These are phyloP conservation scores for Boletus chippewaensis DNA, from an alignment of 1,284 basidiomycete genomes.

Conservation along the genomic window DNA sequence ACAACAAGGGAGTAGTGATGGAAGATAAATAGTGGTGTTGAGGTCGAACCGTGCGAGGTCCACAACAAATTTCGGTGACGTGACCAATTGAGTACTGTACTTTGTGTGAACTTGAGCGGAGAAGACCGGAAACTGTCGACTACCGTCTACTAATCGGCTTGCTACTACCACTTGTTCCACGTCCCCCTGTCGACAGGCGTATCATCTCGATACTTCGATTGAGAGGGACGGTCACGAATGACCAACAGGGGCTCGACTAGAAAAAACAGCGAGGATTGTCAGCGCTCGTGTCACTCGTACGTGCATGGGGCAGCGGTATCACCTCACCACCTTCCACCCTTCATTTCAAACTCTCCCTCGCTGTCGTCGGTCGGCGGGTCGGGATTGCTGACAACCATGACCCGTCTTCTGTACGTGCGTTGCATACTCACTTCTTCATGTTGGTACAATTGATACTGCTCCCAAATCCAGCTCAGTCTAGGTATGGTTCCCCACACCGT, in stretches of 20 bases:
- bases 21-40: conserved; percentile 9
- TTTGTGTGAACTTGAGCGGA: conserved; percentile 30
- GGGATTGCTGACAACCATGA: conserved; percentile 29
- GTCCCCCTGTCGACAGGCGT: background rate
- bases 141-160: background rate
- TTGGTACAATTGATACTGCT: conserved; percentile 15
- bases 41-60: conserved; percentile 9
- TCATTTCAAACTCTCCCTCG: conserved; percentile 23
- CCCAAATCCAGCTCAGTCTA: conserved; percentile 11
- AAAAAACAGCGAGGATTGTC: background rate
- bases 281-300: background rate
- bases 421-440: conserved; percentile 14
- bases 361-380: conserved; percentile 25
- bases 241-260: background rate
- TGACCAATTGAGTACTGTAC: background rate
- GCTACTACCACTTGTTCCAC: background rate
- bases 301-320: background rate
- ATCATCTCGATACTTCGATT: background rate
- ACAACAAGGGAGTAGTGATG: background rate
- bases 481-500: background rate
- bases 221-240: background rate
- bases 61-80: conserved; percentile 28
- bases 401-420: conserved; percentile 21
- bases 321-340: conserved; percentile 8
- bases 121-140: conserved; percentile 21